Base-by-base conservation (phyloP, 2,329 filamentous ascomycete species). In the Mycocentrospora acerina region DNA sequence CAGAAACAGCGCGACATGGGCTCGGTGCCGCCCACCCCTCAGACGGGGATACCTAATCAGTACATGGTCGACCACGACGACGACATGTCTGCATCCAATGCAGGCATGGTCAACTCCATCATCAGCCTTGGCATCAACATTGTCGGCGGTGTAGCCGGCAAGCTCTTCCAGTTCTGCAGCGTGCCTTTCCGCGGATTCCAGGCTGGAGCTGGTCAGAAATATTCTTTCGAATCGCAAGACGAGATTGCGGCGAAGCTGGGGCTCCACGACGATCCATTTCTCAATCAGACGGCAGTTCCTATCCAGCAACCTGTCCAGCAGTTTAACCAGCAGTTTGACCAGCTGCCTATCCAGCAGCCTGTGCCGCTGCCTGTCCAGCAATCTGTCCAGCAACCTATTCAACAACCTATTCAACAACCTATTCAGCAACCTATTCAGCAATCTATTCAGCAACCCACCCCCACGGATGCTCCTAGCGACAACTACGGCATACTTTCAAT, bases 171-270 rank as follows among this genome's bases (percentile, higher is more conserved):
- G 52, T 93, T 95, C 56, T 95, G 90, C 71, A 71, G 73, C 0
- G 81, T 72, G 16, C 80, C 86, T 0, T 94, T 96, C 59, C 78
- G 79, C 37, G 90, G 90, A 0, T 96, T 96, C 64, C 83, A 90
- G 46, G 89, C 90, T 10, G 91, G 90, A 7, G 88, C 86, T 3
- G 91, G 90, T 7, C 75, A 74, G 43, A 82, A 81, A 17, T 95
- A 90, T 58, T 71, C 78, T 6, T 70, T 88, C 51, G 62, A 73
- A n/a, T 39, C 49, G 7, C 53, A 65, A 22, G 42, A 44, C 43
- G 50, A 57, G 43, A 46, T 60, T n/a, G 55, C 51, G 6, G 47
- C 49, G 4, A 55, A 56, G 28, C 41, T 60, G 2, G 53, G 52
- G 1, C 40, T 55, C 4, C 51, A 58, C 9, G 54, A 64, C 29